A percentile compares a stretch with the other conserved stretches of the same genome.
These are phyloP conservation scores for Mortierella sp. DNA, from an alignment of 371 early-diverging fungal species.

Conservation along the genomic window DNA sequence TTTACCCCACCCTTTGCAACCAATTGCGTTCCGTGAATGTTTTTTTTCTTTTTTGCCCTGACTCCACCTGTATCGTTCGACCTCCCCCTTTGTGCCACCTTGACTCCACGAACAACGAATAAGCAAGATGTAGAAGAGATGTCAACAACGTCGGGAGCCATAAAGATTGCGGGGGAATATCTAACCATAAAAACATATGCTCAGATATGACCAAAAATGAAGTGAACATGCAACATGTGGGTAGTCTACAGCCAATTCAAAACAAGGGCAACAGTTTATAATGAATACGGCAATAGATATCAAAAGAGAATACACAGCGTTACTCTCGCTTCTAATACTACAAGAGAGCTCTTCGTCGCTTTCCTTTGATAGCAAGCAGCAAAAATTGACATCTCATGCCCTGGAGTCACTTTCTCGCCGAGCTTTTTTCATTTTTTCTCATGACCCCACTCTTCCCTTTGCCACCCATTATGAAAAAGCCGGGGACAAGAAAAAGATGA, in stretches of 20 bases:
- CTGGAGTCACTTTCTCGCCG: not conserved
- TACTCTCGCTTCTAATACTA: not conserved
- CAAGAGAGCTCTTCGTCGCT: not conserved
- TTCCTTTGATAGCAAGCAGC: not conserved
- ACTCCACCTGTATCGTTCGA: not conserved
- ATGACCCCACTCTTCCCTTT: not conserved
- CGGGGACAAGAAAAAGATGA: not conserved
- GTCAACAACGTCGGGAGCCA: conserved; percentile 8
- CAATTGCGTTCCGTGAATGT: conserved; percentile 2
- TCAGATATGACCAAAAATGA: not conserved
- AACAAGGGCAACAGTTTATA: no score
- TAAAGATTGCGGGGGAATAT: not conserved
- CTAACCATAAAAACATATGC: not conserved
- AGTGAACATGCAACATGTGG: not conserved
- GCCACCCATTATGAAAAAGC: not conserved
- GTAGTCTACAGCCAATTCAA: no score
- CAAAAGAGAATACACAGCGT: no score
- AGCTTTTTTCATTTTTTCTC: not conserved
- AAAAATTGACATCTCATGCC: not conserved
- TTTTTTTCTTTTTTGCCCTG: conserved; percentile 1
- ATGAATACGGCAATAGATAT: no score
- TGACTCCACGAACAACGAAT: not conserved
- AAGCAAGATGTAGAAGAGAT: not conserved
- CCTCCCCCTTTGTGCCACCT: not conserved
- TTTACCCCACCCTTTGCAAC: not conserved